Evolutionary conservation across 164 flowering plant species (phyloP), one percentile per base, ranked within the genome.

Genomic region (Tinospora cordifolia): DNA sequence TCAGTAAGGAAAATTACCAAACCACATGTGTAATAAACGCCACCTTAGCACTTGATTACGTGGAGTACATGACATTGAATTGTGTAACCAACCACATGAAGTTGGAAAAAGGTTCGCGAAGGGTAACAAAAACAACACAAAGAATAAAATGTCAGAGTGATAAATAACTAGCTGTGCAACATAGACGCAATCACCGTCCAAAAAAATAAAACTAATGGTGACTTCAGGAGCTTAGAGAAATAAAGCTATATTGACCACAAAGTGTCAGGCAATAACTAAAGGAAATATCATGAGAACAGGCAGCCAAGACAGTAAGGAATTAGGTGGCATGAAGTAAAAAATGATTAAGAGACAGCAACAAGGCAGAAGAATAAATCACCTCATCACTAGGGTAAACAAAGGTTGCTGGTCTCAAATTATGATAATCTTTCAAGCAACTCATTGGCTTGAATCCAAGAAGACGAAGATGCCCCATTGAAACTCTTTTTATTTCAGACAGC

Each of bases 381-480:
- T 94, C 86, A 74, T 94, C 97, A 80, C 87, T 87, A 25, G 98
- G 98, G 72, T 83, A 94, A 69, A 94, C 47, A 76, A 94, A 94
- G 11, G 96, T 89, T 63, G 98, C 88, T 65, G 98, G 98, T 84
- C 79, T 86, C 81, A 94, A 79, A 77, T 94, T 94, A 81, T 94
- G 88, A 74, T 89, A 90, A 73, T 91, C 93, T 80, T 89, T 90
- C 49, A 94, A 78, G 85, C 89, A 90, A 80, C 85, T 86, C 78
- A 91, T 77, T 41, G 98, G 96, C 84, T 94, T 94, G 83, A 91
- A 94, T 59, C 98, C 98, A 11, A 90, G 81, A 77, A 94, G 93
- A 58, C 82, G 87, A 65, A 94, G 92, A 57, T 84, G 86, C 38
- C 91, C 92, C 46, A 82, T 76, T 62, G 96, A 82, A 49, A 94